Evolutionary conservation across 2,329 filamentous ascomycete genomes (phyloP).

Genomic region (Colletotrichum sp.): DNA sequence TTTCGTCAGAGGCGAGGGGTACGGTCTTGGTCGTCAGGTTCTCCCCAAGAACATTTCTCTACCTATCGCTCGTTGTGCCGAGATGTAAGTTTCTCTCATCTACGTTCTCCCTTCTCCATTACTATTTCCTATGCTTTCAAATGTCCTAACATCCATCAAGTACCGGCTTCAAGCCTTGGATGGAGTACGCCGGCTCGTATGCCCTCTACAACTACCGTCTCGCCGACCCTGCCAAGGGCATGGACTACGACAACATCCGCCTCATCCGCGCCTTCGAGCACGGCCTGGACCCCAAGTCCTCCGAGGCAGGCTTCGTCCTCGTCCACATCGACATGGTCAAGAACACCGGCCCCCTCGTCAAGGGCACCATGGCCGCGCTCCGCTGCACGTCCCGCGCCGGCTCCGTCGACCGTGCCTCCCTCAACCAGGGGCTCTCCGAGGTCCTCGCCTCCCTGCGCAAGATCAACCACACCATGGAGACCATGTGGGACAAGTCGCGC

Average conservation of each 20-base stretch:
- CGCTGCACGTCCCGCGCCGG: slow-evolving; percentile 39
- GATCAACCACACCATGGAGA: slow-evolving; percentile 83
- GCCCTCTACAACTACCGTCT: slow-evolving; percentile 73
- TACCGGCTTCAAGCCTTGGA: slow-evolving; percentile 85
- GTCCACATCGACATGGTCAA: slow-evolving; percentile 96
- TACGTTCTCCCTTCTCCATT: not conserved
- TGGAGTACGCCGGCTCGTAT: slow-evolving; percentile 80
- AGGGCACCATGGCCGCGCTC: slow-evolving; percentile 69
- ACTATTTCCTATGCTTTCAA: not conserved
- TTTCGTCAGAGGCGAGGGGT: slow-evolving; percentile 72
- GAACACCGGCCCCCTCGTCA: slow-evolving; percentile 79
- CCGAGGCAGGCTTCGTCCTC: slow-evolving; percentile 94
- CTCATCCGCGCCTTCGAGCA: slow-evolving; percentile 91
- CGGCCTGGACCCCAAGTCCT: slow-evolving; percentile 84
- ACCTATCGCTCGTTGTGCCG: slow-evolving; percentile 82
- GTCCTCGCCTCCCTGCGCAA: slow-evolving; percentile 69
- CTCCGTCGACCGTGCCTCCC: slow-evolving; percentile 34
- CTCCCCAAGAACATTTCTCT: slow-evolving; percentile 78
- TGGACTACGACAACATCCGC: slow-evolving; percentile 73
- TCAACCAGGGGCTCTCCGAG: slow-evolving; percentile 68
- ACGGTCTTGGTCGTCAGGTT: slow-evolving; percentile 77
- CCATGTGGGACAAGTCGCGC: slow-evolving; percentile 90
- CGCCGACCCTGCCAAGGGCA: slow-evolving; percentile 58
- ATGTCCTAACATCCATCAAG: slow-evolving; percentile 24
- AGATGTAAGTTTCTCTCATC: slow-evolving; percentile 67